Base-by-base conservation (phyloP, 352 stramenopile species). In the Pythium brassicae region DNA sequence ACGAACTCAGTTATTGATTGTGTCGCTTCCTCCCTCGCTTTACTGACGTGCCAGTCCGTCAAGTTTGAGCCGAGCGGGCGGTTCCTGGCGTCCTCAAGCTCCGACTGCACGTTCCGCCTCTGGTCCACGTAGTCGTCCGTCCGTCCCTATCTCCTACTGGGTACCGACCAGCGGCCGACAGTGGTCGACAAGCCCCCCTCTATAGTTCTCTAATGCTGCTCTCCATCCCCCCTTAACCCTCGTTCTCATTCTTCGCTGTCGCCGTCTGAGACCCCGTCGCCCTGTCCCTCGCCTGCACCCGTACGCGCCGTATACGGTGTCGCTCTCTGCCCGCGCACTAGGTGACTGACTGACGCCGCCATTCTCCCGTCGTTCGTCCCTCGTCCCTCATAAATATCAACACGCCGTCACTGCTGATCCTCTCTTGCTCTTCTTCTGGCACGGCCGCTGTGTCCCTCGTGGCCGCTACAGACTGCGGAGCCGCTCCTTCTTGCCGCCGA, bases 81-180 rank as follows among this genome's bases (percentile, higher is more conserved):
- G 25, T 97, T 92, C 72, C 74, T 98, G 29, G 83, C 95, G 26
- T 97, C 87, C 22, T 92, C 89, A 15, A 91, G 86, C 65, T 97
- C 89, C 22, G 92, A 98, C 69, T 95, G 86, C 71, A 97, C 92
- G 20, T 97, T 97, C 57, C 78, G 85, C 19, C 74, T 98, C 40
- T 98, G 90, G 90, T 87, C 79, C 14, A 76, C 63, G 52, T 80
- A 69, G 56, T 19, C 7, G 7, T 19, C 7, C 10, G 14, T 2
- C 7, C 40, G 43, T 35, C 29, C 39, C 42, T 55, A 17, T 50
- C 35, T 51, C 44, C 37, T 50, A 35, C 20, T 46, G 26, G 44
- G 47, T 57, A 47, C 35, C 50, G 53, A 22, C 35, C 50, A 42
- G 52, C 57, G 3, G 2, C 40, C n/a, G 19, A 3, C n/a, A 22